Evolutionary conservation across 306 rosid genomes (phyloP), one percentile per base, ranked within the genome.

Genomic region (Malus orientalis): DNA sequence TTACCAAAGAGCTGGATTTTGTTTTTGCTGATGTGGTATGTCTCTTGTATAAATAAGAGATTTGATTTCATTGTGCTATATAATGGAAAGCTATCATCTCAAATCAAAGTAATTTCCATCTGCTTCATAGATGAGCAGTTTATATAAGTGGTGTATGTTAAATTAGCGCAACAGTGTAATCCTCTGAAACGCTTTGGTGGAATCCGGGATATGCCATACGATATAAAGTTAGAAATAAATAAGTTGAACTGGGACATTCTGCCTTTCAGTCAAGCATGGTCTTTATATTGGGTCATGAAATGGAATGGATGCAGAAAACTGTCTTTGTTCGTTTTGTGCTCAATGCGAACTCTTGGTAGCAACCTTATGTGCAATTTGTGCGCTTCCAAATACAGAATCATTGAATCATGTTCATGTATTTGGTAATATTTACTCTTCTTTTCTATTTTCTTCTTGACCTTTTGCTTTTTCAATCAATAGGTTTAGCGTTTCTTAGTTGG

Each of bases 21-120:
- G 89, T 86, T 10, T 55, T 75, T 32, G 87, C 89, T 25, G 89
- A 86, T 76, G 87, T 86, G 89, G 89, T 86, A 83, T 55, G 74
- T 70, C 15, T 70, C 7, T 16, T 1, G 1, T 23, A 13, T 19
- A 18, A 36, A 36, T 36, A 33, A 66, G 29, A 36, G 40, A 13
- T 67, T 40, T 40, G 51, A n/a, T 67, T 67, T 40, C 55, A 16
- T 59, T 8, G 68, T 16, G 18, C 68, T 14, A 2, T n/a, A n/a
- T n/a, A 55, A 55, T 22, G 66, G n/a, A 55, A n/a, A n/a, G 4
- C 16, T 71, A 22, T 38, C 23, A 20, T 14, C 58, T 2, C 6
- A 4, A 25, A 15, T 14, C 44, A 36, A 5, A 36, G 33, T 57
- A 32, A 0, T 25, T 36, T 57, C 5, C 22, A 5, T 61, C 23